Percentiles rank a stretch among this genome's conserved stretches.
Conservation (phyloP, 1,139 yeast species). For the Yamadazyma sp. region DNA sequence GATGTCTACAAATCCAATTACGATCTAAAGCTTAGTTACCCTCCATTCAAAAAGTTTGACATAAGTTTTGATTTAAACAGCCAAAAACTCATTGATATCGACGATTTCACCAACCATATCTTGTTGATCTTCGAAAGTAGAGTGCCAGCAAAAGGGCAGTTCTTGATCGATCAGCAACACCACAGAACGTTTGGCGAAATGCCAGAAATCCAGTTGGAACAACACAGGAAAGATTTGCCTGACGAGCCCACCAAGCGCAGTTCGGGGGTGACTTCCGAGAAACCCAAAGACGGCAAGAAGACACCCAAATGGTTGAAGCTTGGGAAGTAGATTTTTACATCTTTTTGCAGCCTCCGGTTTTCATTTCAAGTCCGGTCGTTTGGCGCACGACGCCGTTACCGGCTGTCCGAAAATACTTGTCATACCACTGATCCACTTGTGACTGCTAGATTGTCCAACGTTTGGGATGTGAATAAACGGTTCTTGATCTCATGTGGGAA, state of each 20-base stretch:
- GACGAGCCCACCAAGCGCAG: conserved; percentile 9
- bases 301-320: conserved; percentile 24
- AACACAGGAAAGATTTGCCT: conserved; percentile 29
- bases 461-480: no score
- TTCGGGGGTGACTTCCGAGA: not conserved
- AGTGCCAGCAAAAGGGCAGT: conserved; percentile 18
- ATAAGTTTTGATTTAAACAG: conserved; percentile 32
- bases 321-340: no score
- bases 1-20: conserved; percentile 37
- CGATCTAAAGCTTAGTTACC: conserved; percentile 35
- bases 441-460: not conserved
- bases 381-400: conserved; percentile 4
- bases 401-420: conserved; percentile 1
- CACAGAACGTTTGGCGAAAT: conserved; percentile 30
- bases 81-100: conserved; percentile 31
- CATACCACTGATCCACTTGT: not conserved
- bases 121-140: conserved; percentile 32
- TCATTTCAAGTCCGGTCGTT: not conserved
- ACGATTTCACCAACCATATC: conserved; percentile 33
- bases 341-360: no score
- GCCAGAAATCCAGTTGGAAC: conserved; percentile 41
- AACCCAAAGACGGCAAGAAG: conserved; percentile 10
- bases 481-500: no score
- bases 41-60: conserved; percentile 43
- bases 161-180: conserved; percentile 17